A percentile compares a stretch with the other conserved stretches of the same genome.
These are phyloP conservation scores for Neodidymelliopsis sp. DNA, from an alignment of 2,329 filamentous ascomycete species.

Conservation along the genomic window DNA sequence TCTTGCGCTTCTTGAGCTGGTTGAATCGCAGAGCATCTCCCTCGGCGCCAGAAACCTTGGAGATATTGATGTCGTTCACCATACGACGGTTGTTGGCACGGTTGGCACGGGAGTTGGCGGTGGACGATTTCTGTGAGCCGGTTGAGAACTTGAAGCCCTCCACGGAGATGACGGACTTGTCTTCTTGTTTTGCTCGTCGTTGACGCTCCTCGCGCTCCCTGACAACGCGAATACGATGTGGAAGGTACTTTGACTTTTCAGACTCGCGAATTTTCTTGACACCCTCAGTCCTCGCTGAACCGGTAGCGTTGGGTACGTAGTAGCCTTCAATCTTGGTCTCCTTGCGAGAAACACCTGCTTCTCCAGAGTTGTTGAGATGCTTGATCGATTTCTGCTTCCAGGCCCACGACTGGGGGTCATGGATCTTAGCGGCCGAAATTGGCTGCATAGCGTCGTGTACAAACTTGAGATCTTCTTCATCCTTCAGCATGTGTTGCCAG, in stretches of 20 bases:
- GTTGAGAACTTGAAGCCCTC: slow-evolving; percentile 64
- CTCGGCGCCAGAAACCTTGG: slow-evolving; percentile 78
- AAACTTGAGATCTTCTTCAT: slow-evolving; percentile 70
- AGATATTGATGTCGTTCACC: slow-evolving; percentile 92
- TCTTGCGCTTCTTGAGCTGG: slow-evolving; percentile 99
- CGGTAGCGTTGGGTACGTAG: slow-evolving; percentile 86
- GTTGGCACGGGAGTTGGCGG: slow-evolving; percentile 90
- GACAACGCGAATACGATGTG: slow-evolving; percentile 95
- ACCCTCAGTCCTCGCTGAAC: slow-evolving; percentile 89
- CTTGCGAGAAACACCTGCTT: slow-evolving; percentile 61
- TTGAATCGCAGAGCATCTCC: slow-evolving; percentile 97
- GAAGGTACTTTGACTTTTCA: slow-evolving; percentile 97
- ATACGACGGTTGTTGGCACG: slow-evolving; percentile 95
- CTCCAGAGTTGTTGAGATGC: slow-evolving; percentile 67
- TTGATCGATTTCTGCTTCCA: slow-evolving; percentile 78
- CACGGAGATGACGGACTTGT: slow-evolving; percentile 38
- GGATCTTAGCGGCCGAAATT: slow-evolving; percentile 58
- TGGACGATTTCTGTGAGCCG: slow-evolving; percentile 80
- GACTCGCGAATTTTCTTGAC: slow-evolving; percentile 95
- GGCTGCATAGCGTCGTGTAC: slow-evolving; percentile 61
- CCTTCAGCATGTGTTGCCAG: slow-evolving; percentile 72
- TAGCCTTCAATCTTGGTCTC: slow-evolving; percentile 68
- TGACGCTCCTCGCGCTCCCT: slow-evolving; percentile 92
- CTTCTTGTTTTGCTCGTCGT: slow-evolving; percentile 72
- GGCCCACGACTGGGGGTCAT: slow-evolving; percentile 69